A percentile compares a stretch with the other conserved stretches of the same genome.
Evolutionary conservation across 208 protist genomes (phyloP).

Genomic region (Trypanosoma mega): DNA sequence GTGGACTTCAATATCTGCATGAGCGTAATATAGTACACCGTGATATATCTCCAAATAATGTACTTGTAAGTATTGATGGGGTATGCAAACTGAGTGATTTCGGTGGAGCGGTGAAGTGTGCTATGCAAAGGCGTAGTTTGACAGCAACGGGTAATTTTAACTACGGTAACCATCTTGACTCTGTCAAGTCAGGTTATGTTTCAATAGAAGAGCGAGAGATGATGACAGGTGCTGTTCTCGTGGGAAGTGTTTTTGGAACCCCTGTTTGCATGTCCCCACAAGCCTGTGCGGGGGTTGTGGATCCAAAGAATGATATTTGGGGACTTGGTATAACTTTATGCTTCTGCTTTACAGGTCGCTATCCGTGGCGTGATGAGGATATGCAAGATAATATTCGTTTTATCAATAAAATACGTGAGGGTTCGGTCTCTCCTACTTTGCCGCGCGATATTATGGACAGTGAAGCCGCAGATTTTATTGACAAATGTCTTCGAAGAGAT

Average conservation of each 20-base stretch:
- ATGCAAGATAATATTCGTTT: conserved; percentile 35
- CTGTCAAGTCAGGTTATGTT: not conserved
- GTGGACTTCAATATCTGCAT: conserved; percentile 71
- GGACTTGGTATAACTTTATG: conserved; percentile 68
- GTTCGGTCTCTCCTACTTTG: conserved; percentile 26
- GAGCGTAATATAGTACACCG: conserved; percentile 59
- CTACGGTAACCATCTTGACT: not conserved
- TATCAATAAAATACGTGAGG: conserved; percentile 34
- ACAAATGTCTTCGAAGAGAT: conserved; percentile 36
- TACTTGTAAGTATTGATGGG: conserved; percentile 71
- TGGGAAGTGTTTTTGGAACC: conserved; percentile 44
- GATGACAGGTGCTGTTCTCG: not conserved
- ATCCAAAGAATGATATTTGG: conserved; percentile 80
- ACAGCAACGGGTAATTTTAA: not conserved
- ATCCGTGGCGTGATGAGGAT: conserved; percentile 50
- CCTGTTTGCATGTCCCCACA: conserved; percentile 83
- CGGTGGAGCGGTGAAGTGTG: conserved; percentile 40
- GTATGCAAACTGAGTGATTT: conserved; percentile 81
- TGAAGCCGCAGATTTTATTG: conserved; percentile 39
- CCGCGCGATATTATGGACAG: conserved; percentile 24
- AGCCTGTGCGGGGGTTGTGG: conserved; percentile 54
- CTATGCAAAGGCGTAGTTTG: conserved; percentile 17
- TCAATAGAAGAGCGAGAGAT: not conserved
- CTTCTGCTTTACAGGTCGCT: conserved; percentile 57
- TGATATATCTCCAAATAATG: conserved; percentile 75